Base-by-base conservation (phyloP, 176 grass and related monocot genomes). In the Triticum monococcum region DNA sequence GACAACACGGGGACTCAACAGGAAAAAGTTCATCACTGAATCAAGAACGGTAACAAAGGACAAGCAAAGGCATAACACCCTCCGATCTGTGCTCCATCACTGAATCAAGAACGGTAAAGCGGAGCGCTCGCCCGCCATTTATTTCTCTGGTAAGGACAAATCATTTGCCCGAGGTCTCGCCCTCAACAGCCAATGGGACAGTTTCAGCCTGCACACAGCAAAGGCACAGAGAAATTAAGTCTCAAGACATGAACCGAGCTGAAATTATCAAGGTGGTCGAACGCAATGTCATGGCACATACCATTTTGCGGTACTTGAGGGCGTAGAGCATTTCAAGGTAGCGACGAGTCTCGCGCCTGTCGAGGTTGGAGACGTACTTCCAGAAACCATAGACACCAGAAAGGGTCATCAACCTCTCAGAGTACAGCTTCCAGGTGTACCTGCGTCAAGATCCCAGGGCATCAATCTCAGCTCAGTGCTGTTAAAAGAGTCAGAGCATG, bases 291-390 rank as follows among this genome's bases (percentile, higher is more conserved):
- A 12, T 12, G 26, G 31, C 8, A 13, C 74, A 20, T 86, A 95
- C 93, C 93, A 95, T 79, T 64, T 88, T 92, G 66, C 93, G 93
- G 62, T 86, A 95, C 73, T 95, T 95, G 79, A 95, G 93, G 32
- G 93, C 93, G 4, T 95, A 95, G 72, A 95, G 80, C 93, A 95
- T 95, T 90, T 95, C 90, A 0, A 95, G 90, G 93, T 95, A 95
- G 31, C 93, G 90, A 1, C 90, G 90, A 20, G 93, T 95, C 73
- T 95, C 93, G 7, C 90, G 90, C 87, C 93, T 92, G 33, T 95
- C 93, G 0, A 92, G 93, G 85, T 95, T 95, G 46, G 93, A 92
- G 23, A 95, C 93, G 2, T 95, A 95, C 72, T 95, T 95, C 90
- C 90, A 95, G 82, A 95, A 95, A 26, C 93, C 90, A 48, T 95